Base-by-base conservation (phyloP, 176 grass and related monocot genomes). In the Echinochloa phyllopogon region DNA sequence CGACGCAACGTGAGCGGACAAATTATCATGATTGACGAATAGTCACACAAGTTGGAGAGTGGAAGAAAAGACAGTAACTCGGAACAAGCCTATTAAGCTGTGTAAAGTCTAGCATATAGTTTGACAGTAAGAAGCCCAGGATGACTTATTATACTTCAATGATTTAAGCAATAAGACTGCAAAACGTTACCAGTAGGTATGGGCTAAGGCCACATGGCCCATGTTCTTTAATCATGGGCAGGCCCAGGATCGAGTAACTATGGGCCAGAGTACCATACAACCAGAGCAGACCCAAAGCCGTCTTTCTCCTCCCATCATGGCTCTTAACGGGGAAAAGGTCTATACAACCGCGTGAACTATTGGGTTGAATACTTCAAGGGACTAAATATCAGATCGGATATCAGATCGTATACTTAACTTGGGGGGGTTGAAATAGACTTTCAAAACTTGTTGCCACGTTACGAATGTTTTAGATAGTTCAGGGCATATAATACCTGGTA, bases 21-120 rank as follows among this genome's bases (percentile, higher is more conserved):
- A 42, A 50, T 64, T 80, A 65, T 23, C 67, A 74, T 81, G 85
- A 40, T 45, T 66, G 48, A 63, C 11, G 3, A 68, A 59, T 16
- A 67, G 0, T 18, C 12, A 12, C 24, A 48, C 48, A 14, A 64
- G 48, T 12, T 75, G 23, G 38, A 14, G 10, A 13, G n/a, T 5
- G 36, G 10, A 67, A 75, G 61, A 75, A 63, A 40, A 64, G 10
- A 65, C 20, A 64, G 18, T 49, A 83, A 5, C 8, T 48, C 17
- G 4, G 16, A 20, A 47, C 6, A 12, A 13, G 3, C n/a, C 18
- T 3, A 16, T 39, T 12, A 3, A 21, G 11, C 25, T 36, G 9
- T 63, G 3, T 11, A 6, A 23, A 25, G 0, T n/a, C 45, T 21
- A 56, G 0, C 18, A 12, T 10, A 58, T 56, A 56, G 8, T 57